Evolutionary conservation across 148 eudicot species (phyloP), one percentile per base, ranked within the genome.

Genomic region (Linanthus parryae): DNA sequence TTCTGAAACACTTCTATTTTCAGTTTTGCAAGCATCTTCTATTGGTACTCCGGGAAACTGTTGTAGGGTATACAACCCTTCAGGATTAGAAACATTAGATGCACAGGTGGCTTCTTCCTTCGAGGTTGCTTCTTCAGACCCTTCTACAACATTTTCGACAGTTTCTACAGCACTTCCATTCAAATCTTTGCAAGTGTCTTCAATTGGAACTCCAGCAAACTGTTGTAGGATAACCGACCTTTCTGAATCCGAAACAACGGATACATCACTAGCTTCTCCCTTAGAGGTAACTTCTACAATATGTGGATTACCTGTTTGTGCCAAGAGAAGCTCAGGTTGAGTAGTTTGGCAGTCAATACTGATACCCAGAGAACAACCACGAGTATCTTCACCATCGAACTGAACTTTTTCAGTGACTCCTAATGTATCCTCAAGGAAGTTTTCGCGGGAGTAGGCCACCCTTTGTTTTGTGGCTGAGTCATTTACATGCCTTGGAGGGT

Each of bases 391-490:
- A 44, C 13, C 58, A 45, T 43, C 37, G 36, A 40, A n/a, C 39
- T 15, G 48, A 54, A 35, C 57, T 27, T 61, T 48, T 36, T 36
- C 68, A 44, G 53, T 60, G 51, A 58, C 67, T 48, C 61, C 58
- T 41, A 40, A 52, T 43, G 66, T 50, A 49, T 51, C 65, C 45
- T 39, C 60, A 26, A 13, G 53, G 15, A 37, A 11, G 15, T 44
- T 29, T 28, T 25, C 44, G 24, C 42, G 41, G 38, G 23, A 30
- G 24, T 52, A 18, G 22, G n/a, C 45, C 40, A 22, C 25, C 36
- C 38, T 49, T 49, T 49, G 34, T 49, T 49, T 49, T 13, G 38
- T 17, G 18, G 20, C 22, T 10, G 16, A 16, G 3, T 30, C 54
- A 49, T 49, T 38, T 14, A 9, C 23, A 16, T n/a, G n/a, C n/a